phyloP scores from a whole-genome alignment of 257 asterid species.

The Phtheirospermum japonicum region DNA sequence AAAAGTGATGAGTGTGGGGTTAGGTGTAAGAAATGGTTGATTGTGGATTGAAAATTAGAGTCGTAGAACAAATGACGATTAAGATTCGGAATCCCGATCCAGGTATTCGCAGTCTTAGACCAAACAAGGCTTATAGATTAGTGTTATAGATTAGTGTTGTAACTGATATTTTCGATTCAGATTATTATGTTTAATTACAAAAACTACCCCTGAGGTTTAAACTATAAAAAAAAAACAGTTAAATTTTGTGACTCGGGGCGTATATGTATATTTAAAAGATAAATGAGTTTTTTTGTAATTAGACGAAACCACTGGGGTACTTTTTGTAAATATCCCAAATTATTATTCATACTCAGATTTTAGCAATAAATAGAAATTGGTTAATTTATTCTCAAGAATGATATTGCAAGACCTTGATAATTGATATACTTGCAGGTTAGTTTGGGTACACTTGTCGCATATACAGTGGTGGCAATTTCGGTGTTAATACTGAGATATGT shows the following conservation, averaged over 20 bases:
- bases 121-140: too few species aligned
- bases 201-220: neutral
- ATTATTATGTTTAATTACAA: neutral
- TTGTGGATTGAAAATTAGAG: too few species aligned
- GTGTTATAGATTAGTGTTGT: too few species aligned
- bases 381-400: conserved; percentile 6
- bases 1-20: too few species aligned
- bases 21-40: too few species aligned
- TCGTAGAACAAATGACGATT: too few species aligned
- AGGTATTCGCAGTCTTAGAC: too few species aligned
- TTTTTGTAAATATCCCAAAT: too few species aligned
- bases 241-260: neutral
- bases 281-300: neutral
- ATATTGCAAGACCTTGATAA: conserved; percentile 18
- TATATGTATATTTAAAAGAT: neutral
- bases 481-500: conserved; percentile 89
- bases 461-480: conserved; percentile 83
- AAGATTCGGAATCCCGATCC: too few species aligned
- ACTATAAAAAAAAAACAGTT: neutral
- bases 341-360: neutral
- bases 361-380: neutral
- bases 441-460: conserved; percentile 97
- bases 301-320: neutral
- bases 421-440: conserved; percentile 74
- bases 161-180: neutral